Evolutionary conservation across 2,329 filamentous ascomycete genomes (phyloP).

Genomic region (Pyrenophora teres): DNA sequence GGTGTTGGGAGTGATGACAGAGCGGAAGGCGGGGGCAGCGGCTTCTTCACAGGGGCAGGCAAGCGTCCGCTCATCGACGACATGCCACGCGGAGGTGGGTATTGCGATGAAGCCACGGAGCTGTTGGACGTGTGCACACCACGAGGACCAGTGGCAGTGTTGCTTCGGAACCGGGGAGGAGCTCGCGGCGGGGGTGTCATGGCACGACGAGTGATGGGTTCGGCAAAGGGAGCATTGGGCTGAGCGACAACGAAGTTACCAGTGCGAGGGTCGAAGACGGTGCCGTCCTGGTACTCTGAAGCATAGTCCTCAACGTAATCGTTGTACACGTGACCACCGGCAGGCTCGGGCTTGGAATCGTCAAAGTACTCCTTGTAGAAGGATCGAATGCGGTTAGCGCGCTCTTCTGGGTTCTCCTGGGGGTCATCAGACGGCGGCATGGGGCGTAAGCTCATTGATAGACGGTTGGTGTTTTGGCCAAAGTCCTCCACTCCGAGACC

Average conservation of each 20-base stretch:
- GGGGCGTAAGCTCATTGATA: conserved; percentile 73
- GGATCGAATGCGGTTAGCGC: conserved; percentile 94
- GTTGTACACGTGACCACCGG: conserved; percentile 43
- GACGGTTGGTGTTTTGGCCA: conserved; percentile 52
- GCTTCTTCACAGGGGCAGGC: conserved; percentile 55
- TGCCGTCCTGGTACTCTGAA: conserved; percentile 68
- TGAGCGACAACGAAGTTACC: conserved; percentile 64
- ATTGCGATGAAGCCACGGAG: conserved; percentile 54
- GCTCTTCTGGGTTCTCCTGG: conserved; percentile 87
- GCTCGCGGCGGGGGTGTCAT: conserved; percentile 90
- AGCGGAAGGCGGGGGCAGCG: conserved; percentile 72
- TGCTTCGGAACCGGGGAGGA: conserved; percentile 59
- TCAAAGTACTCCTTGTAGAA: conserved; percentile 99
- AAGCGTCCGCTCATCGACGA: conserved; percentile 48
- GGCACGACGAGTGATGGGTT: conserved; percentile 83
- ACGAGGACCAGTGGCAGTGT: conserved; percentile 31
- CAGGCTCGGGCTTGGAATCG: conserved; percentile 65
- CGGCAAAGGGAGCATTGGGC: conserved; percentile 67
- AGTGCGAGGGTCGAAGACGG: conserved; percentile 60
- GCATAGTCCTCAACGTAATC: conserved; percentile 79
- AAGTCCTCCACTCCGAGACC: conserved; percentile 40
- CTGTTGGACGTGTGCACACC: conserved; percentile 54
- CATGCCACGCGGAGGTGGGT: conserved; percentile 48
- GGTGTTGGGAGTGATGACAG: conserved; percentile 83
- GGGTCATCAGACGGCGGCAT: conserved; percentile 80